Evolutionary conservation across 2,329 filamentous ascomycete genomes (phyloP).

Genomic region (Beauveria sp.): DNA sequence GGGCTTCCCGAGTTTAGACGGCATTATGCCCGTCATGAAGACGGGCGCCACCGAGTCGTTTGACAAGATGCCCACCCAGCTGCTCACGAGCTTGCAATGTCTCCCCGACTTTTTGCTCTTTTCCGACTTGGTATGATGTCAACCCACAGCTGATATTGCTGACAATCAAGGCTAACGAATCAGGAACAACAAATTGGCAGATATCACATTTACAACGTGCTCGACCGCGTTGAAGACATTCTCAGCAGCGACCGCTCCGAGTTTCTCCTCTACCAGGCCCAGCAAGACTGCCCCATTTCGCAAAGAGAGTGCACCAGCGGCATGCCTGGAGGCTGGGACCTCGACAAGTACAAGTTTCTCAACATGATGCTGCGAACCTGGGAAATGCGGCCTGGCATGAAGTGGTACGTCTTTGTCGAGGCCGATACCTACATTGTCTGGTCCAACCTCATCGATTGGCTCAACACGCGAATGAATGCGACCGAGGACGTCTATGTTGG

Average conservation of each 20-base stretch:
- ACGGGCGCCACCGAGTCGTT: conserved; percentile 50
- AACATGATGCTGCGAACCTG: conserved; percentile 51
- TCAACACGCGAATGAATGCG: conserved; percentile 35
- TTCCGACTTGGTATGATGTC: conserved; percentile 37
- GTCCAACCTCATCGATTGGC: conserved; percentile 43
- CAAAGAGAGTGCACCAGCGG: conserved; percentile 34
- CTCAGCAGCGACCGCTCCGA: conserved; percentile 32
- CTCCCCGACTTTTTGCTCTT: conserved; percentile 49
- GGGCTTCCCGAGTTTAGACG: conserved; percentile 34
- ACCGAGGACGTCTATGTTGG: conserved; percentile 41
- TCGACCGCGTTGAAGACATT: conserved; percentile 30
- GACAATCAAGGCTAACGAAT: background rate
- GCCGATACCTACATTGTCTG: conserved; percentile 52
- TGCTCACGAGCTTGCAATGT: conserved; percentile 46
- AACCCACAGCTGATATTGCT: background rate
- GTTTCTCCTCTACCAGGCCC: conserved; percentile 38
- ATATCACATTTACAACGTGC: conserved; percentile 34
- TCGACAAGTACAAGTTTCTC: conserved; percentile 56
- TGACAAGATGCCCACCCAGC: conserved; percentile 46
- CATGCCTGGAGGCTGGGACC: conserved; percentile 36
- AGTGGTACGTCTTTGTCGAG: conserved; percentile 55
- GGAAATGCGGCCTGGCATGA: conserved; percentile 41
- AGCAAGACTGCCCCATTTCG: conserved; percentile 37
- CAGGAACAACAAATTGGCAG: conserved; percentile 43
- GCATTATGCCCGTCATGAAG: conserved; percentile 48